These are phyloP conservation scores for Solanum gandarillasii DNA, from an alignment of 257 asterid genomes.

Conservation along the genomic window DNA sequence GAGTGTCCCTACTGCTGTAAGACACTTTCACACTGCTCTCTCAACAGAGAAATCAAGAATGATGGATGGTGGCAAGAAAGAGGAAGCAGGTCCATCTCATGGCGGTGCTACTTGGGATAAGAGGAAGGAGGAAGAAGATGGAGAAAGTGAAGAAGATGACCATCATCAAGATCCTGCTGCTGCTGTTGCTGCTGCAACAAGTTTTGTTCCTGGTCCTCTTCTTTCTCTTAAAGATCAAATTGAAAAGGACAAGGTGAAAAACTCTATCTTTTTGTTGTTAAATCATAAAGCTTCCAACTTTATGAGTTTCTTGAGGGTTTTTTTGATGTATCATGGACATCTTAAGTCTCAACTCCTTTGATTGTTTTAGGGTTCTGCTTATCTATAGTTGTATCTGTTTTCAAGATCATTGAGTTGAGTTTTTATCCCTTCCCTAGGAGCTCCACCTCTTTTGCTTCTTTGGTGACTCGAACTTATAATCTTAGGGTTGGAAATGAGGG, in stretches of 20 bases:
- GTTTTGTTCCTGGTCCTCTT: conserved; percentile 64
- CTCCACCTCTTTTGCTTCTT: not conserved
- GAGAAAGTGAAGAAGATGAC: conserved; percentile 1
- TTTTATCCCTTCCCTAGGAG: no score
- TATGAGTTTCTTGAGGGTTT: not conserved
- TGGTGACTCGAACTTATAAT: not conserved
- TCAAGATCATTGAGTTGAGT: not conserved
- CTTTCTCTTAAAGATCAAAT: conserved; percentile 76
- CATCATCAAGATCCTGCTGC: not conserved
- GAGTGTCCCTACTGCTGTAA: not conserved
- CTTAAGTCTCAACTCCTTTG: not conserved
- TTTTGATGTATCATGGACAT: not conserved
- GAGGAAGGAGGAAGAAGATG: conserved; percentile 19
- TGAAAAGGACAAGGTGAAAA: conserved; percentile 59
- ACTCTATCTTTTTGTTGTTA: not conserved
- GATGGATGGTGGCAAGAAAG: conserved; percentile 26
- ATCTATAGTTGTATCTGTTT: not conserved
- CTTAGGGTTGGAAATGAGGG: not conserved
- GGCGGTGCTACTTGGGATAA: not conserved
- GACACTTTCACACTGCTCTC: not conserved
- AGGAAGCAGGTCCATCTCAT: conserved; percentile 45
- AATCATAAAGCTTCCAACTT: not conserved
- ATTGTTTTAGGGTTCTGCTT: not conserved
- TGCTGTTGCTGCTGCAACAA: not conserved
- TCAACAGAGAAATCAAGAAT: not conserved